Evolutionary conservation across 179 eudicot genomes (phyloP).

Genomic region (Amaranthus tricolor): DNA sequence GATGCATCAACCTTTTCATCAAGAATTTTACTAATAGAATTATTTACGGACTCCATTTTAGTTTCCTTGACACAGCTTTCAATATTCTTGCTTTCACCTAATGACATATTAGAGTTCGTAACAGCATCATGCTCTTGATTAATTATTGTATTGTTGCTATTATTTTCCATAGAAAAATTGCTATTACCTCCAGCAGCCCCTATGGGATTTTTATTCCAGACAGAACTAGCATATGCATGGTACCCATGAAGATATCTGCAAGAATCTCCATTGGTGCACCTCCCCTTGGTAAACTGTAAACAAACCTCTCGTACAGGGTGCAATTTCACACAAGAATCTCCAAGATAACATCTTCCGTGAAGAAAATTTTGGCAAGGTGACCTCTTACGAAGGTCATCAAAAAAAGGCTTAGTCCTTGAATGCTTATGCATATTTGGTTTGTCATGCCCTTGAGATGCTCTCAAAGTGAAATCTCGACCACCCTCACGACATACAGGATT

Average conservation of each 20-base stretch:
- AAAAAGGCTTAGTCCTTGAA: constrained; percentile 11
- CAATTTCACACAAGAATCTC: constrained; percentile 57
- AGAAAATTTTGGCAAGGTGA: constrained; percentile 65
- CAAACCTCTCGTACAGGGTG: constrained; percentile 56
- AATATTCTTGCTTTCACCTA: constrained; percentile 20
- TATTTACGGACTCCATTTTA: not conserved
- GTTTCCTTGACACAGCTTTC: constrained; percentile 24
- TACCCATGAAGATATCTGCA: constrained; percentile 71
- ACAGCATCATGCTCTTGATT: constrained; percentile 20
- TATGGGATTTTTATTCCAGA: constrained; percentile 41
- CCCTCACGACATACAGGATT: constrained; percentile 28
- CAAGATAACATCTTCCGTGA: constrained; percentile 65
- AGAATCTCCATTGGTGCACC: constrained; percentile 72
- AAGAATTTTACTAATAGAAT: not conserved
- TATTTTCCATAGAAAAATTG: constrained; percentile 22
- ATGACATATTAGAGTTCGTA: constrained; percentile 17
- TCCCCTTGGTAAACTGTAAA: constrained; percentile 62
- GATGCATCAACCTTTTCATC: constrained; percentile 1
- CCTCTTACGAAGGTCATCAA: constrained; percentile 40
- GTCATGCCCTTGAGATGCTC: constrained; percentile 25
- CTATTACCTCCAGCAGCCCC: constrained; percentile 33
- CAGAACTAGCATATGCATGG: constrained; percentile 45
- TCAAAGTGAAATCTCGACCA: constrained; percentile 16
- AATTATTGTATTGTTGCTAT: constrained; percentile 18
- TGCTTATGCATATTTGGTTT: constrained; percentile 19